Base-by-base conservation (phyloP, 2,329 filamentous ascomycete genomes). In the Tolypocladium album region DNA sequence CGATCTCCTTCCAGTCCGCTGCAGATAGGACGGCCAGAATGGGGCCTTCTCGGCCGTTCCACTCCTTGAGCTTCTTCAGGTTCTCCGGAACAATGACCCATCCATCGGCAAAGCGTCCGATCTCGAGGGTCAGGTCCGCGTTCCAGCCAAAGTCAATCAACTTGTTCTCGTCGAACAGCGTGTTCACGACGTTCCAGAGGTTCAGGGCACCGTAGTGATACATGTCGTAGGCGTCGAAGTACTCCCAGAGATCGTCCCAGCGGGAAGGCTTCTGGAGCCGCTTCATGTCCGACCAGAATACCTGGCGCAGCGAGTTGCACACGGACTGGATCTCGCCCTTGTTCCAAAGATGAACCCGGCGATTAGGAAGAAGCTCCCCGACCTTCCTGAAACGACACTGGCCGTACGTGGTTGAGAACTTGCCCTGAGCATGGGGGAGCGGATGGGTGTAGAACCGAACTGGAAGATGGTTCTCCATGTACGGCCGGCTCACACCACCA, bases 211-310 rank as follows among this genome's bases (percentile, higher is more conserved):
- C 80, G 15, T 74, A 70, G 42, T 71, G 56, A 66, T 79, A 82
- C 36, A 83, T 68, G 57, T 82, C 80, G 12, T 67, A 61, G 1
- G 74, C 71, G 62, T 82, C 80, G 56, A 79, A 83, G 63, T 78
- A 82, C 2, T 67, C 64, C 69, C 76, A 81, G 27, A 82, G 67
- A 34, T 78, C 75, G 42, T 73, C 71, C 68, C 73, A 78, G 62
- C 59, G 68, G 36, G 67, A 20, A 2, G 69, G 71, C 24, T 66
- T 53, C 24, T 58, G 62, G 68, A 78, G 73, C 1, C 42, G 40
- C 61, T 68, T 71, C 68, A 79, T 72, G 13, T 66, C 58, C 0
- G 69, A 57, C 73, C 73, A 76, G 56, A 73, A 67, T 45, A 68
- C 61, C 56, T 70, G 66, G 47, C 76, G 75, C 34, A 76, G 64